Conservation (phyloP, 2,329 filamentous ascomycete species). For the Colletotrichum godetiae region DNA sequence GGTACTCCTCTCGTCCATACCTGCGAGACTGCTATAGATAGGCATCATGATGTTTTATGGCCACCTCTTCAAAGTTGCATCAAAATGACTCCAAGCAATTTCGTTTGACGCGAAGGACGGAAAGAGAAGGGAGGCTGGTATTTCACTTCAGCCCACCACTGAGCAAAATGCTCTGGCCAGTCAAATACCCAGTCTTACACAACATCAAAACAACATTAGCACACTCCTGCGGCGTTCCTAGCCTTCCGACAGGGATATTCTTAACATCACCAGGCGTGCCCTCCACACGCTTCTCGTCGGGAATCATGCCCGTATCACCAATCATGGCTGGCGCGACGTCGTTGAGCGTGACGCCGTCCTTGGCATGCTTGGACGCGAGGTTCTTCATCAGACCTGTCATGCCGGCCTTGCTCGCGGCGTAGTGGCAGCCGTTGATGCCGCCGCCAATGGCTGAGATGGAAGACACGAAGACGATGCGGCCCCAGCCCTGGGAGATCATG, state of each 20-base stretch:
- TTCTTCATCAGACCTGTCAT: slow-evolving; percentile 75
- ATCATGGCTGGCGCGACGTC: slow-evolving; percentile 79
- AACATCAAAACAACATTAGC: slow-evolving; percentile 72
- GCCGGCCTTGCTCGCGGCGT: slow-evolving; percentile 71
- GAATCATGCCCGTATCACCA: slow-evolving; percentile 72
- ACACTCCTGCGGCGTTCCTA: slow-evolving; percentile 69
- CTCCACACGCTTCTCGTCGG: slow-evolving; percentile 60
- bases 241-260: slow-evolving; percentile 68
- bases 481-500: slow-evolving; percentile 71
- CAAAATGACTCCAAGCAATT: background rate
- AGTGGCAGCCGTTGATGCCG: slow-evolving; percentile 72
- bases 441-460: slow-evolving; percentile 72
- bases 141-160: slow-evolving; percentile 62
- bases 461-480: slow-evolving; percentile 72
- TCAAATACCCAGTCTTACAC: slow-evolving; percentile 70
- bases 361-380: slow-evolving; percentile 67
- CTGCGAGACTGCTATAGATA: too few species aligned
- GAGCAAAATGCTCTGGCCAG: slow-evolving; percentile 65
- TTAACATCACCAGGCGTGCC: slow-evolving; percentile 68
- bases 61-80: background rate
- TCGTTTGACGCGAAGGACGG: background rate
- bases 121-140: background rate
- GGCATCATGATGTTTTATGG: background rate
- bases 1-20: too few species aligned
- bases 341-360: slow-evolving; percentile 73